Base-by-base conservation (phyloP, 2,329 filamentous ascomycete species). In the Penicillium sp. region DNA sequence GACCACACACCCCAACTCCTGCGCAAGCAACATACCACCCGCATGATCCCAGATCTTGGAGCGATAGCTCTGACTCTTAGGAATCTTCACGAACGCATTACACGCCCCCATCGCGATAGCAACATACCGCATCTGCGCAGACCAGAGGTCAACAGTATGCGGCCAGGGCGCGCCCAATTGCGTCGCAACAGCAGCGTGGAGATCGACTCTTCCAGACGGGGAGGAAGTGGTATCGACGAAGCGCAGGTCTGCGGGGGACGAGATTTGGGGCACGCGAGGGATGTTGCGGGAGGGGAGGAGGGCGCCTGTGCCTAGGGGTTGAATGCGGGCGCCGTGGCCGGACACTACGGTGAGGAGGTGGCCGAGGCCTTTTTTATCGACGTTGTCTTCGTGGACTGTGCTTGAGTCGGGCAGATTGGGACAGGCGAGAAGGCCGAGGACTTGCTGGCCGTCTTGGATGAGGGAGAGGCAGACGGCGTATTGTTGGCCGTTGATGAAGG, bases 391-490 rank as follows among this genome's bases (percentile, higher is more conserved):
- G 3, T 67, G 56, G 2, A 77, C 64, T 10, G 50, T 57, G 1
- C 68, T 69, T 13, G 71, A 65, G 33, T 73, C 65, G 8, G 77
- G 75, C n/a, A 87, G 71, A 60, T 87, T 87, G 9, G 86, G 85
- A 66, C 83, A 87, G 8, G 81, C 85, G 37, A 87, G 71, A 2
- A 86, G 81, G n/a, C 81, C 84, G 19, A 88, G 67, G 47, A 80
- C 74, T 67, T 88, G 82, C 42, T 71, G 63, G 3, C 85, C 85
- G 49, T 86, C 75, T 54, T 84, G 79, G 2, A 87, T 69, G 58
- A 88, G 70, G 3, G 82, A 81, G 18, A 87, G 71, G 55, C 83
- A 83, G 3, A 88, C 83, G 3, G 81, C 85, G 55, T 87, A 88
- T 70, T 88, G 85, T 68, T 84, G 78, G 3, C 82, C 82, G 34